Percentiles rank a stretch among this genome's conserved stretches.
Evolutionary conservation across 805 yeast species (phyloP).

Genomic region (Lipomyces yamanashiensis): DNA sequence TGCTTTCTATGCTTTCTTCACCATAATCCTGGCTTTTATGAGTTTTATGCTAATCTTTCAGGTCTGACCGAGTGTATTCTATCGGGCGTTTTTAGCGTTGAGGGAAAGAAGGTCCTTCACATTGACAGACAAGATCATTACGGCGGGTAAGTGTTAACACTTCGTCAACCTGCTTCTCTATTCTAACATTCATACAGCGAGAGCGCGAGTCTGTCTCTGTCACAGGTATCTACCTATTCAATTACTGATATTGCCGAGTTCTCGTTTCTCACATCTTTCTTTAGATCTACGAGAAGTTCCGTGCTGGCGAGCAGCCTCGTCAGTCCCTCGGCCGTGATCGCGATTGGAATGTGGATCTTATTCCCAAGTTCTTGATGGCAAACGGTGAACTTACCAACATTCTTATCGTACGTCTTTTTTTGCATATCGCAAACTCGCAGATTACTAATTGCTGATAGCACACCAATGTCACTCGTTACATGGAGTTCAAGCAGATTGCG

Average conservation of each 20-base stretch:
- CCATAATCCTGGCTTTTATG: background rate
- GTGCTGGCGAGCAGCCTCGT: constrained; percentile 71
- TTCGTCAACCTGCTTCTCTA: background rate
- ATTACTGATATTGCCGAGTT: background rate
- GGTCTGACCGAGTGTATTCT: constrained; percentile 97
- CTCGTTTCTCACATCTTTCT: background rate
- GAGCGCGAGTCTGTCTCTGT: constrained; percentile 78
- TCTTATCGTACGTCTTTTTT: constrained; percentile 53
- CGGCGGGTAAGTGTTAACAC: constrained; percentile 60
- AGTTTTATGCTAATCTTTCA: background rate
- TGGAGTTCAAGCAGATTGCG: constrained; percentile 95
- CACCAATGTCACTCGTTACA: constrained; percentile 93
- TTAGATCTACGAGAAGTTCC: constrained; percentile 78
- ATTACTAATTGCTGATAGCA: constrained; percentile 48
- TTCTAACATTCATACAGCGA: constrained; percentile 49
- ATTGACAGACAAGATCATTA: constrained; percentile 96
- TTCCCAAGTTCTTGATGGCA: constrained; percentile 96
- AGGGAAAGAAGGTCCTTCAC: constrained; percentile 95
- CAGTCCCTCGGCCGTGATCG: constrained; percentile 83
- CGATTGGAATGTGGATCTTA: constrained; percentile 97
- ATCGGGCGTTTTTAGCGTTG: constrained; percentile 93
- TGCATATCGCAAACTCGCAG: background rate
- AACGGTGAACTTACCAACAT: constrained; percentile 97
- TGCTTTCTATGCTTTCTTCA: constrained; percentile 31
- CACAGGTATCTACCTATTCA: constrained; percentile 47